phyloP scores from a whole-genome alignment of 2,329 filamentous ascomycete species.

The Ophiostoma montium region DNA sequence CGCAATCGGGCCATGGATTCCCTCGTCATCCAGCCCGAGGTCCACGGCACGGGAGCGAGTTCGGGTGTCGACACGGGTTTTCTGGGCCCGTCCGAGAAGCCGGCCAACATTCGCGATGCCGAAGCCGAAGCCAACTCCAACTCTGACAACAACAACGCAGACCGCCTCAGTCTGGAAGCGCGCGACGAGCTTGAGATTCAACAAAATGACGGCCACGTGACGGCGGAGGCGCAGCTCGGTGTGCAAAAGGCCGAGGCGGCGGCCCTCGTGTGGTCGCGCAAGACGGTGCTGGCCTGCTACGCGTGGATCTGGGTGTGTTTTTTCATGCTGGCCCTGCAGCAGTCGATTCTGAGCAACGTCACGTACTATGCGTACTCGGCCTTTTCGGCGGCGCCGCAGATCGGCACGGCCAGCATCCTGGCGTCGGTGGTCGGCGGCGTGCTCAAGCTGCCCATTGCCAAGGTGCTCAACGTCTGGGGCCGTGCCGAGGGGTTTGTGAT shows the following conservation, averaged over 20 bases:
- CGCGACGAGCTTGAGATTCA: conserved; percentile 12
- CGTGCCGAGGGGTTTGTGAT: conserved; percentile 47
- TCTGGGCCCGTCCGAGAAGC: not conserved
- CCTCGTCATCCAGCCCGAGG: not conserved
- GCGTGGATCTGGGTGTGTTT: conserved; percentile 27
- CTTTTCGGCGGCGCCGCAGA: conserved; percentile 39
- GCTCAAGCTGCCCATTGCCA: conserved; percentile 51
- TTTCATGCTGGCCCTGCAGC: conserved; percentile 24
- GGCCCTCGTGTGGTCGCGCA: conserved; percentile 28
- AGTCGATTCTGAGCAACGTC: conserved; percentile 26
- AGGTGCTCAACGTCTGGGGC: conserved; percentile 53
- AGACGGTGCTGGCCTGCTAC: conserved; percentile 21
- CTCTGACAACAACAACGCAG: conserved; percentile 3
- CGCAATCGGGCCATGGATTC: conserved; percentile 2
- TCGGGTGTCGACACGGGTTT: not conserved
- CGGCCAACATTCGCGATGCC: not conserved
- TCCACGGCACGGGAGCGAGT: not conserved
- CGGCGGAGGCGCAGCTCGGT: conserved; percentile 25
- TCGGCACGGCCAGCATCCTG: conserved; percentile 38
- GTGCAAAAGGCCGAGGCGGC: conserved; percentile 35
- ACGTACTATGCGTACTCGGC: conserved; percentile 34
- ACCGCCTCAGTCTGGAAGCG: conserved; percentile 10
- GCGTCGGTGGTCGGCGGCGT: conserved; percentile 41
- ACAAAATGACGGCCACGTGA: conserved; percentile 6
- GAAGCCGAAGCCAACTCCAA: not conserved